Evolutionary conservation across 2,329 filamentous ascomycete species (phyloP).

Genomic region (Lomentospora prolificans): DNA sequence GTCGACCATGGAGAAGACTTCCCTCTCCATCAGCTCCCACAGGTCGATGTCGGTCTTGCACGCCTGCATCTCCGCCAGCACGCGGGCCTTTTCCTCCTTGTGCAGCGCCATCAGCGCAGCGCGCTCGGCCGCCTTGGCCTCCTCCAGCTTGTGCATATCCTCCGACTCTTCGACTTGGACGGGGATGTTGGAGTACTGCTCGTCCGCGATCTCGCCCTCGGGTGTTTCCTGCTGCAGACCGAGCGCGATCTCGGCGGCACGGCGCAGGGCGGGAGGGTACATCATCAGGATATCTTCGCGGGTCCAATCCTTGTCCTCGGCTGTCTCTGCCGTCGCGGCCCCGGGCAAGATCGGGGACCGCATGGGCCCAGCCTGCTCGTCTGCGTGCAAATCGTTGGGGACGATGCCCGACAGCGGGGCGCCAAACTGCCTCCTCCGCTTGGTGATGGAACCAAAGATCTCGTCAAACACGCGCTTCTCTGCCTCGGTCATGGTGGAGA

Average conservation of each 20-base stretch:
- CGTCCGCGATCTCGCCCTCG: not conserved
- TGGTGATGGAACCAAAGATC: constrained; percentile 37
- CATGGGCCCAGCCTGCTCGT: too few relatives aligned
- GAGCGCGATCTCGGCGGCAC: constrained; percentile 28
- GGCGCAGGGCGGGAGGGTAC: constrained; percentile 28
- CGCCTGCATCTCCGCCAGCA: constrained; percentile 42
- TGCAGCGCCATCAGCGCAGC: constrained; percentile 17
- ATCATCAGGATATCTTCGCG: constrained; percentile 25
- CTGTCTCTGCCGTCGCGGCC: not conserved
- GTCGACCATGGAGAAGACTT: constrained; percentile 54
- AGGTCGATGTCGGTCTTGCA: constrained; percentile 53
- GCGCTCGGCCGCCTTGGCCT: constrained; percentile 1
- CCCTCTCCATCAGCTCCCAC: constrained; percentile 55
- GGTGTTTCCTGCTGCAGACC: constrained; percentile 22
- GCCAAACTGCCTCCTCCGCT: constrained; percentile 6
- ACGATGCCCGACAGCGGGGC: not conserved
- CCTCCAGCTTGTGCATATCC: not conserved
- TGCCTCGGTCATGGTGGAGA: constrained; percentile 46
- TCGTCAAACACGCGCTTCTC: constrained; percentile 51
- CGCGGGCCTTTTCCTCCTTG: constrained; percentile 36
- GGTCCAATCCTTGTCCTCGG: not conserved
- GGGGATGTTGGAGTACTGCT: not conserved
- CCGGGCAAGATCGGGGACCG: not conserved
- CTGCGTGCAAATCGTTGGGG: not conserved
- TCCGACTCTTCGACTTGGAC: constrained; percentile 1